Base-by-base conservation (phyloP, 73 alveolate species). In the Tetrahymena elliotti region DNA sequence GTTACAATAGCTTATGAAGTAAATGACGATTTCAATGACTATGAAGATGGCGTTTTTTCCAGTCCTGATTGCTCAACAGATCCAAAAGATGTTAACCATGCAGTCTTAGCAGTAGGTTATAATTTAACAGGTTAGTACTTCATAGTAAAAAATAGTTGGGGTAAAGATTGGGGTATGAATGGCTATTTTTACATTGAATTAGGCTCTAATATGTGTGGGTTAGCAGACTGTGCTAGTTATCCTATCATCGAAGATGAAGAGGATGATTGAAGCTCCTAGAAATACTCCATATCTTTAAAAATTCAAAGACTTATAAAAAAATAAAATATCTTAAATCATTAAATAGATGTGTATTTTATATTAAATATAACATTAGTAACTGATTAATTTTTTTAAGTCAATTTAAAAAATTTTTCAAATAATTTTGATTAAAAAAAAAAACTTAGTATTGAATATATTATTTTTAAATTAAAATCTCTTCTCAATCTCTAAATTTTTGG, bases 81-180 rank as follows among this genome's bases (percentile, higher is more conserved):
- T 13, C 34, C 84, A n/a, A 9, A 54, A n/a, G 84, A 16, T 15
- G 83, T 94, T 22, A 94, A 94, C 53, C 99, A 98, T 93, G 99
- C 99, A 39, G 99, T 97, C 94, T 96, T 98, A 22, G 98, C 98
- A 33, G 99, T 98, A 4, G 99, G 99, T 33, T 68, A 83, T 94
- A 54, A 54, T 54, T 97, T 94, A 92, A 98, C 99, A 8, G 93
- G 35, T 35, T 94, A 93, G 10, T 97, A 96, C 97, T 98, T 96
- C 95, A 94, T 97, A 16, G 97, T 98, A 27, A 97, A 98, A 96
- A 98, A 98, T 93, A 98, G 98, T 16, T 98, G 99, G 99, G 98
- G 99, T 52, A 94, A 95, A 39, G 96, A 94, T 18, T 98, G 99
- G 99, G 99, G 99, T 18, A 97, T 95, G 93, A 38, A 94, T 47